Base-by-base conservation (phyloP, 441 rosid genomes). In the Raphanus hybrid region DNA sequence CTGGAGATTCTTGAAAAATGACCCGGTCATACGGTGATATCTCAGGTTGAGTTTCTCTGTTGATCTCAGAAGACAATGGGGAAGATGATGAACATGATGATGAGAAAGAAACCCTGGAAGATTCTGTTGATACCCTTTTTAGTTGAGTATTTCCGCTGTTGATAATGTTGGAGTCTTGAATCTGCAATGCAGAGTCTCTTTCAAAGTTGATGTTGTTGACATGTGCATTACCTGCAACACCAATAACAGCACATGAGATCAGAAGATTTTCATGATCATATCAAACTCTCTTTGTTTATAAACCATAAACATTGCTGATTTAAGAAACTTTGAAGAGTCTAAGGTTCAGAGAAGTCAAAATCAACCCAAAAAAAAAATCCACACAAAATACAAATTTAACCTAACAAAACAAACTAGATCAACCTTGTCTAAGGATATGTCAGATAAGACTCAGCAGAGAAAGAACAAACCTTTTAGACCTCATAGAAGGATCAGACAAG, bases 61-160 rank as follows among this genome's bases (percentile, higher is more conserved):
- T 81, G 69, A 77, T 71, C n/a, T 93, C 97, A 74, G 84, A 43
- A 35, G 96, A 95, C 50, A 93, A 91, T 6, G 84, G 69, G 23
- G 98, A 89, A 73, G 96, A 91, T 67, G 99, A 91, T 64, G 99
- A 91, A 79, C 94, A 90, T 23, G 97, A 86, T 0, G 99, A 92
- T n/a, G 99, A 90, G 82, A 91, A 86, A 58, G 99, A 95, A 70
- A 88, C 86, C 79, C 92, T 85, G 12, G 92, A 87, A 50, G 92
- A 86, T 83, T 95, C 96, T 0, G 86, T 86, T 15, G 95, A 87
- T 68, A 77, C 50, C 83, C 89, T 71, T 60, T 83, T 84, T 35
- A 87, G 91, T 87, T 61, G 71, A 34, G 16, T 68, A 71, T 43
- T 58, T 60, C 64, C 82, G 71, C 29, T 60, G 37, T 12, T 82